phyloP scores from a whole-genome alignment of 805 yeast species.

The Kregervanrija fluxuum region DNA sequence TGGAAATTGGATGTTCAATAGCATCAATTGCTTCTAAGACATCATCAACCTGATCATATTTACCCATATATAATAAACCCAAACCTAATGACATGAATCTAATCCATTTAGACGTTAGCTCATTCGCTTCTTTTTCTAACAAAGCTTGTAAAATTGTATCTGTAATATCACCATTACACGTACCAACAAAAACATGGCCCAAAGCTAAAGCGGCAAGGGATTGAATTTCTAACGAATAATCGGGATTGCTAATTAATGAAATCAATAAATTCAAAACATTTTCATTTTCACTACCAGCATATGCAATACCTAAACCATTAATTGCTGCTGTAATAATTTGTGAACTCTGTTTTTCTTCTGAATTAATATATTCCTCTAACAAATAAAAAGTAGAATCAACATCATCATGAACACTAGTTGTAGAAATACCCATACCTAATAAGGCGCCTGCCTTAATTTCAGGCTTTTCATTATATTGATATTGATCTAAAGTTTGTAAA shows the following conservation, averaged over 20 bases:
- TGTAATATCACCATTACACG: slow-evolving; percentile 90
- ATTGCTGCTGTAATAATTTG: slow-evolving; percentile 74
- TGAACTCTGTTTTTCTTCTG: slow-evolving; percentile 44
- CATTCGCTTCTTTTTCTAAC: slow-evolving; percentile 73
- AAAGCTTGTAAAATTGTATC: slow-evolving; percentile 87
- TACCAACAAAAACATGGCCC: slow-evolving; percentile 93
- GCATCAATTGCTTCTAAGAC: slow-evolving; percentile 91
- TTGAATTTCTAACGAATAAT: slow-evolving; percentile 68
- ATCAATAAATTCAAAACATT: slow-evolving; percentile 70
- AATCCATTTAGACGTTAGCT: slow-evolving; percentile 79
- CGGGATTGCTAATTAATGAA: slow-evolving; percentile 77
- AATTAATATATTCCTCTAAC: slow-evolving; percentile 60
- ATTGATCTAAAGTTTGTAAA: slow-evolving; percentile 82
- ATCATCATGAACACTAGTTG: slow-evolving; percentile 91
- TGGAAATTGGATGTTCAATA: slow-evolving; percentile 88
- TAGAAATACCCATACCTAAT: slow-evolving; percentile 88
- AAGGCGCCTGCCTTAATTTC: slow-evolving; percentile 95
- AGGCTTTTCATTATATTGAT: slow-evolving; percentile 75
- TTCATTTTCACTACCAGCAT: slow-evolving; percentile 88
- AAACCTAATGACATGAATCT: slow-evolving; percentile 87
- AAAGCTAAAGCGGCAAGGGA: slow-evolving; percentile 84
- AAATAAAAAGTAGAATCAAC: slow-evolving; percentile 87
- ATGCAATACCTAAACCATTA: slow-evolving; percentile 87
- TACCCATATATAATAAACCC: slow-evolving; percentile 88
- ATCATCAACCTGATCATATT: slow-evolving; percentile 89